These are phyloP conservation scores for Suillus paluster DNA, from an alignment of 768 basidiomycete genomes.

Conservation along the genomic window DNA sequence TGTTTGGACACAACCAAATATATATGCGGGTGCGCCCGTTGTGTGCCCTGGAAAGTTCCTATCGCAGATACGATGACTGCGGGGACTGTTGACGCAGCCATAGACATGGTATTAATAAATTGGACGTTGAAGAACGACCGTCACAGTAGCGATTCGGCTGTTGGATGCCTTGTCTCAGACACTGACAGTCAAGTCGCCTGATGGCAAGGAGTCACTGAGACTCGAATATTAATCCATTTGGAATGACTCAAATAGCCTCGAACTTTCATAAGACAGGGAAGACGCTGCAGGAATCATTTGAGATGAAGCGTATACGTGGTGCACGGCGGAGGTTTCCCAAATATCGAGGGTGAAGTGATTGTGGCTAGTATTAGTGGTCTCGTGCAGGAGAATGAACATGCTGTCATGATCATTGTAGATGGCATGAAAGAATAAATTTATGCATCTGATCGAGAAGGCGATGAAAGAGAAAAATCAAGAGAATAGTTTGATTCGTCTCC, in stretches of 20 bases:
- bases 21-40: too few species aligned
- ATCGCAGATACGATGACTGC: not conserved
- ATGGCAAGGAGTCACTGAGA: too few species aligned
- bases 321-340: constrained; percentile 39
- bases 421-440: constrained; percentile 23
- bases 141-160: too few species aligned
- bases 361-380: constrained; percentile 39
- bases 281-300: constrained; percentile 21
- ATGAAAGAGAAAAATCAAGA: too few species aligned
- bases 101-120: too few species aligned
- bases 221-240: too few species aligned
- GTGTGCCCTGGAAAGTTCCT: not conserved
- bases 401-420: constrained; percentile 33
- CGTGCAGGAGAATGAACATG: constrained; percentile 34
- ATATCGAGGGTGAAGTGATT: constrained; percentile 35
- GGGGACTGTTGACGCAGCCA: not conserved
- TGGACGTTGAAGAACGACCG: too few species aligned
- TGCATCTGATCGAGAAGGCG: not conserved
- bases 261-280: not conserved
- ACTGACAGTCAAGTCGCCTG: too few species aligned
- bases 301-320: constrained; percentile 32
- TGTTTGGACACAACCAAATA: not conserved
- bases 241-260: too few species aligned
- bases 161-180: too few species aligned
- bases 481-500: too few species aligned